These are phyloP conservation scores for Boletus coccyginus DNA, from an alignment of 768 basidiomycete genomes.

Conservation along the genomic window DNA sequence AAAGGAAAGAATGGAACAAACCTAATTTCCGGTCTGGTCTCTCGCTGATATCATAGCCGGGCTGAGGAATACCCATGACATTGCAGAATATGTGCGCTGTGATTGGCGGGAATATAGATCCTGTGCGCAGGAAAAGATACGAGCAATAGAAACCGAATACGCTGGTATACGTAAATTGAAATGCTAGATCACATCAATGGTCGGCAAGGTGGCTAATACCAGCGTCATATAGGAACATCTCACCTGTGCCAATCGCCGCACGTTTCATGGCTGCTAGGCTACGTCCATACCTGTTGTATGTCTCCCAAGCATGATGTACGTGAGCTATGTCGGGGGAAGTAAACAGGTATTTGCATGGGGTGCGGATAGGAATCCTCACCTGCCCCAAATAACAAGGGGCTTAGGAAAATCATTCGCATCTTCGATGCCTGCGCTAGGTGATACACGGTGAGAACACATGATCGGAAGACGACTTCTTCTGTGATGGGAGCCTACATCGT, in stretches of 20 bases:
- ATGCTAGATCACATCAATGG: constrained; percentile 45
- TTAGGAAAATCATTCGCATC: constrained; percentile 66
- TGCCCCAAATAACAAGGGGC: constrained; percentile 85
- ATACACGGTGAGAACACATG: constrained; percentile 75
- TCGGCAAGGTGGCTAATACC: constrained; percentile 12
- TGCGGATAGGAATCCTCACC: constrained; percentile 46
- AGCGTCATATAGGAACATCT: constrained; percentile 16
- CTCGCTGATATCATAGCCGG: constrained; percentile 50
- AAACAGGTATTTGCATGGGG: not conserved
- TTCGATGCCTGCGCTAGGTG: constrained; percentile 59
- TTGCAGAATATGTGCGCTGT: constrained; percentile 91
- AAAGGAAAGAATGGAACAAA: constrained; percentile 34
- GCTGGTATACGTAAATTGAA: constrained; percentile 90
- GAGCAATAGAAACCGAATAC: constrained; percentile 88
- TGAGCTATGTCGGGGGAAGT: constrained; percentile 57
- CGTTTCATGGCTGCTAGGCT: constrained; percentile 59
- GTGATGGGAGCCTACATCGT: constrained; percentile 74
- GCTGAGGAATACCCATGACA: constrained; percentile 84
- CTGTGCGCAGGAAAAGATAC: constrained; percentile 83
- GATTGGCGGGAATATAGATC: constrained; percentile 76
- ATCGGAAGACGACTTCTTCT: constrained; percentile 90
- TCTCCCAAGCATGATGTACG: constrained; percentile 89
- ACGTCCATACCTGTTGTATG: constrained; percentile 71
- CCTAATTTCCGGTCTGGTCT: constrained; percentile 52
- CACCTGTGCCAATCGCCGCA: constrained; percentile 58